phyloP scores from a whole-genome alignment of 2,329 filamentous ascomycete genomes.

The Fusarium sp. region DNA sequence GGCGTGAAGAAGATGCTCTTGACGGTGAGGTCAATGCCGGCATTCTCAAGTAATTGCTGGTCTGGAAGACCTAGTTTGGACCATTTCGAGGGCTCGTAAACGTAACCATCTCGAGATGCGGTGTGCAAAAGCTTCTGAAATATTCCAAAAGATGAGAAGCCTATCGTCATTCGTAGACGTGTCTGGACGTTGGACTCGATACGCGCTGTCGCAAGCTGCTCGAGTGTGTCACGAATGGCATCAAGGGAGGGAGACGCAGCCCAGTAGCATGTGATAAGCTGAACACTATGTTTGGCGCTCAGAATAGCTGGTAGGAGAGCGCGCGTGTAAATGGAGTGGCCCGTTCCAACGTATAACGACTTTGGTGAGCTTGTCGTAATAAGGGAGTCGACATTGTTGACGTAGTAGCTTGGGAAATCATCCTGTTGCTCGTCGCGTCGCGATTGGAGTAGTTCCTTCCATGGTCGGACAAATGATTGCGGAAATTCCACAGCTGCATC shows the following conservation, averaged over 20 bases:
- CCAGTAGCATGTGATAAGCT: constrained; percentile 88
- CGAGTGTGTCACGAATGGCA: constrained; percentile 67
- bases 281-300: constrained; percentile 70
- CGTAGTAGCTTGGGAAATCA: constrained; percentile 63
- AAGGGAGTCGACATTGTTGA: constrained; percentile 57
- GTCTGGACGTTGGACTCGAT: constrained; percentile 42
- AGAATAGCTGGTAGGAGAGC: constrained; percentile 71
- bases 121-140: constrained; percentile 82
- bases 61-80: constrained; percentile 71
- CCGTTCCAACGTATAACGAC: constrained; percentile 67
- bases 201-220: constrained; percentile 63
- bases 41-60: constrained; percentile 60
- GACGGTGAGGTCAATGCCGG: constrained; percentile 73
- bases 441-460: constrained; percentile 50
- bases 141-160: constrained; percentile 79
- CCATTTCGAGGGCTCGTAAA: constrained; percentile 72
- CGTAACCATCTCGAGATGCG: constrained; percentile 68
- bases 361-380: constrained; percentile 60
- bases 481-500: constrained; percentile 46
- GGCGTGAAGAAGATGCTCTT: constrained; percentile 84
- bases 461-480: constrained; percentile 52
- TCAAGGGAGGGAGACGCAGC: constrained; percentile 71
- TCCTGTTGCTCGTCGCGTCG: constrained; percentile 49
- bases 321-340: constrained; percentile 65
- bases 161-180: constrained; percentile 72